A percentile compares a stretch with the other conserved stretches of the same genome.
Conservation (phyloP, 2,329 filamentous ascomycete genomes). For the Fusarium sp. region DNA sequence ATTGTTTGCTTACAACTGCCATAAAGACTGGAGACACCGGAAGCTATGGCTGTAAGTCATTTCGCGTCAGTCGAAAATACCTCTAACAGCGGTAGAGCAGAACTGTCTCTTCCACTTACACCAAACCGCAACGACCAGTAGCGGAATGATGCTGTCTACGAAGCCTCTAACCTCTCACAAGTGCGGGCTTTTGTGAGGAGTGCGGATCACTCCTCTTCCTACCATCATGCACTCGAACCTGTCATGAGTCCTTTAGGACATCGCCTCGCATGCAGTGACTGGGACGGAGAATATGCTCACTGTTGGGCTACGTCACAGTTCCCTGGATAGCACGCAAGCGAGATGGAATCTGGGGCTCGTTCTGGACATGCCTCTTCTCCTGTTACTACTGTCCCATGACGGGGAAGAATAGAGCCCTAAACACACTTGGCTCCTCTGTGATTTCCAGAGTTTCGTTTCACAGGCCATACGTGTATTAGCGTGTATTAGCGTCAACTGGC, state of each 20-base stretch:
- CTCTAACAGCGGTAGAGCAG: too few relatives aligned
- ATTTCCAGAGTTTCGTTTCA: neutral
- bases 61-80: too few relatives aligned
- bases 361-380: neutral
- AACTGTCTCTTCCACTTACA: neutral
- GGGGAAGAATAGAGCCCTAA: neutral
- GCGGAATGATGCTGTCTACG: neutral
- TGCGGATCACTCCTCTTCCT: neutral
- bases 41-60: neutral
- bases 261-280: neutral
- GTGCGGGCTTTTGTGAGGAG: neutral
- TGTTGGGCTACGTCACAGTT: slow-evolving; percentile 19
- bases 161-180: neutral
- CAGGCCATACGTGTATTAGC: neutral
- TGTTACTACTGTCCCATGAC: neutral
- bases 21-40: neutral
- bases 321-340: neutral
- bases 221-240: neutral
- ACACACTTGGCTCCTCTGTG: neutral
- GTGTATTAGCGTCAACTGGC: neutral
- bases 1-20: neutral
- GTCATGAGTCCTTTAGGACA: neutral
- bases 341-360: neutral
- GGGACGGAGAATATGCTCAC: too few relatives aligned
- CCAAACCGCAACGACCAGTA: neutral